Base-by-base conservation (phyloP, 2,329 filamentous ascomycete genomes). In the Colletotrichum lupini region DNA sequence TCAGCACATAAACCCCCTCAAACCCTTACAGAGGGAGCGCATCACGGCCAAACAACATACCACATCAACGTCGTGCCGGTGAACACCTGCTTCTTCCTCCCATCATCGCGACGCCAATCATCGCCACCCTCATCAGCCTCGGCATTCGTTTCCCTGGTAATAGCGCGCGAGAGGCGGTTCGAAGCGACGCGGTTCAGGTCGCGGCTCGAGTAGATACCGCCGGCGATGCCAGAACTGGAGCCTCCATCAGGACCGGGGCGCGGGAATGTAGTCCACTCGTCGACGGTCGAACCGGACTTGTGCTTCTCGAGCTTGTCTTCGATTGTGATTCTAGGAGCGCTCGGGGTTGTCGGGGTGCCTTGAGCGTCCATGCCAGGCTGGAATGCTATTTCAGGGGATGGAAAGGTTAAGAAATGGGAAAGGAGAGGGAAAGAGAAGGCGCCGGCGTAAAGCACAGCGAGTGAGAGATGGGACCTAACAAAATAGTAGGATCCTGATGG, bases 41-140 rank as follows among this genome's bases (percentile, higher is more conserved):
- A 3, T 49, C 42, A 58, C 16, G 26, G 5, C 19, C 3, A 26
- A 26, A 26, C 1, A 61, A 75, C 53, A 66, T 78, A 80, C 80
- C 81, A 82, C 62, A 82, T 77, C 76, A 82, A 73, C 26, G 80
- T 77, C 9, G 78, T 81, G 35, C 81, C 81, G 42, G 79, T 82
- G 71, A 81, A 82, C 42, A 82, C 77, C 76, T 82, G 81, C 76
- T 82, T 82, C 77, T 80, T 79, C 49, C 77, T 76, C 9, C 79
- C 79, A 55, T 79, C 80, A 46, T 81, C 77, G 37, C 77, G 79
- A 9, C 77, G 77, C 80, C 81, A 81, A 8, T 81, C 80, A 14
- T 78, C 77, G 5, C 79, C 80, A 6, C 35, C 22, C 37, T 79
- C 80, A 2, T 81, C 80, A 24, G 75, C 75, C 46, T 81, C 79